These are phyloP conservation scores for Penicillium nordicum DNA, from an alignment of 2,329 filamentous ascomycete genomes.

Conservation along the genomic window DNA sequence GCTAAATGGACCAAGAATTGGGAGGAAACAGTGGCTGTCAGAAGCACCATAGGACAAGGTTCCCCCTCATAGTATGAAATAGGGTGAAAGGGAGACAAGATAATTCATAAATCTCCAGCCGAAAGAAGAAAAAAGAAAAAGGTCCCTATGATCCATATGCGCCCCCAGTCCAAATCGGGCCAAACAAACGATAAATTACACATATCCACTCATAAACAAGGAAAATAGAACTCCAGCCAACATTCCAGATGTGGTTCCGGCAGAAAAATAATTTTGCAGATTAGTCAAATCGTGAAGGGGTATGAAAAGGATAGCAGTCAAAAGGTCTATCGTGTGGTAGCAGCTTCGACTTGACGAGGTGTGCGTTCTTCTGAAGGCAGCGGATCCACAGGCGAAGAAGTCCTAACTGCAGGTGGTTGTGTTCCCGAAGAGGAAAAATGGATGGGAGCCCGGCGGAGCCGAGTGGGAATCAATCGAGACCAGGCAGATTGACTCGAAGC, in stretches of 20 bases:
- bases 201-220: conserved; percentile 19
- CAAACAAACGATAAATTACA: conserved; percentile 19
- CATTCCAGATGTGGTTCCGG: conserved; percentile 26
- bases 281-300: background rate
- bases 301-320: background rate
- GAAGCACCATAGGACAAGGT: background rate
- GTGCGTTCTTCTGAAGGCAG: conserved; percentile 14
- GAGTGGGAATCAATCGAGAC: conserved; percentile 18
- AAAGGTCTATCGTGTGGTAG: conserved; percentile 5
- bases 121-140: background rate
- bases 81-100: background rate
- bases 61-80: background rate
- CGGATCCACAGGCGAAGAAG: background rate
- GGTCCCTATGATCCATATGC: background rate
- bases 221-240: conserved; percentile 11
- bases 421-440: background rate
- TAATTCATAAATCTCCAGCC: background rate
- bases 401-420: background rate
- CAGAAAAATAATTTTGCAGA: conserved; percentile 2
- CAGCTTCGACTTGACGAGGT: conserved; percentile 23
- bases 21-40: background rate
- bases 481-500: conserved; percentile 7
- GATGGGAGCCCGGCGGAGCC: conserved; percentile 9
- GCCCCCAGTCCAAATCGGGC: background rate
- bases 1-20: background rate